A percentile compares a stretch with the other conserved stretches of the same genome.
phyloP scores from a whole-genome alignment of 345 rosid genomes.

The Brassica nigra region DNA sequence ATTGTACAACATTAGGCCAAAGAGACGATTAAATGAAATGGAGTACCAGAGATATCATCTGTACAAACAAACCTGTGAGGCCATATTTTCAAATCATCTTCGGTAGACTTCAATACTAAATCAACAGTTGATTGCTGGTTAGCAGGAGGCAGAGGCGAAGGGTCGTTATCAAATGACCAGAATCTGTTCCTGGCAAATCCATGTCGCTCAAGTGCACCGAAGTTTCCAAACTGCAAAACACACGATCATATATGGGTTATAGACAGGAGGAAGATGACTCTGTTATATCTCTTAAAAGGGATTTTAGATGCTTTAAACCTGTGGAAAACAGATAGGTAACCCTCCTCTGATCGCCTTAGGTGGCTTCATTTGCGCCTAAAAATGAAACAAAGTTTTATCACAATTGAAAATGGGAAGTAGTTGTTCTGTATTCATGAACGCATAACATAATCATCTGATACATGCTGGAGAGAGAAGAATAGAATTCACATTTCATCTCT shows the following conservation, averaged over 20 bases:
- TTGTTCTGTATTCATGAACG: neutral
- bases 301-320: slow-evolving; percentile 53
- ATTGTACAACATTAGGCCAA: too few relatives aligned
- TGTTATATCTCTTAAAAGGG: slow-evolving; percentile 15
- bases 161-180: slow-evolving; percentile 77
- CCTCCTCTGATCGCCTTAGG: slow-evolving; percentile 84
- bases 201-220: slow-evolving; percentile 79
- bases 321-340: slow-evolving; percentile 78
- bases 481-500: neutral
- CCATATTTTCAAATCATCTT: slow-evolving; percentile 81
- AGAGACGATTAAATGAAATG: slow-evolving; percentile 6
- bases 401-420: neutral
- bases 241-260: neutral
- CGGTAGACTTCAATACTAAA: slow-evolving; percentile 69
- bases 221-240: slow-evolving; percentile 70
- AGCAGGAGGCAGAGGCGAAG: slow-evolving; percentile 74
- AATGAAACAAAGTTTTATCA: slow-evolving; percentile 1
- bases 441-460: neutral
- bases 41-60: too few relatives aligned
- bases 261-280: neutral
- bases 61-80: slow-evolving; percentile 60
- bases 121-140: slow-evolving; percentile 76
- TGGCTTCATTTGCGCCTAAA: slow-evolving; percentile 65
- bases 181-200: slow-evolving; percentile 84
- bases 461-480: neutral